These are phyloP conservation scores for Lachnellula subtilissima DNA, from an alignment of 2,329 filamentous ascomycete species.

Conservation along the genomic window DNA sequence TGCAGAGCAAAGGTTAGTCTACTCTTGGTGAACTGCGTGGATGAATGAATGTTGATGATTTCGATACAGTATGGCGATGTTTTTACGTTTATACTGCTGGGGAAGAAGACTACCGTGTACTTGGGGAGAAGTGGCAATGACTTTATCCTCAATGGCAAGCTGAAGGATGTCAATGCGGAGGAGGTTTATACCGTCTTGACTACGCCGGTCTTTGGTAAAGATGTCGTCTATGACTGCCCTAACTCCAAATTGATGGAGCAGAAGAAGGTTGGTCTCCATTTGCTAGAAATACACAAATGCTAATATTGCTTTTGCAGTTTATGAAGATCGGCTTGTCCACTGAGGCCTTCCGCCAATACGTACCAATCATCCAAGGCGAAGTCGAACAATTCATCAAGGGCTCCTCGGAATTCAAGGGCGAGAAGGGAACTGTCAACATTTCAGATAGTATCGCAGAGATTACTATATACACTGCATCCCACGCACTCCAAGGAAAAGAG, in stretches of 20 bases:
- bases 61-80: constrained; percentile 70
- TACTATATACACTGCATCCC: constrained; percentile 85
- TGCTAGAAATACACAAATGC: constrained; percentile 8
- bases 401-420: constrained; percentile 60
- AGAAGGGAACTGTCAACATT: constrained; percentile 66
- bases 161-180: constrained; percentile 84
- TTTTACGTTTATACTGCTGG: constrained; percentile 84
- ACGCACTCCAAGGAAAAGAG: constrained; percentile 78
- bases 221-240: constrained; percentile 87
- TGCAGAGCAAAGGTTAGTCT: constrained; percentile 65
- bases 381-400: constrained; percentile 68
- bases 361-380: constrained; percentile 72
- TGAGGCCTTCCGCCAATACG: constrained; percentile 69
- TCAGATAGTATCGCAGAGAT: constrained; percentile 75
- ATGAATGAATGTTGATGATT: constrained; percentile 6
- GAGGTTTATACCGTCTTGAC: constrained; percentile 81
- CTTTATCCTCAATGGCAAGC: constrained; percentile 86
- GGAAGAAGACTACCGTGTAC: constrained; percentile 84
- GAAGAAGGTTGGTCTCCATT: constrained; percentile 63
- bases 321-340: constrained; percentile 77
- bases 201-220: constrained; percentile 69
- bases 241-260: constrained; percentile 94
- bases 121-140: constrained; percentile 80
- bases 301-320: constrained; percentile 46
- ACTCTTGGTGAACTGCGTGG: constrained; percentile 31